phyloP scores from a whole-genome alignment of 441 rosid genomes.

The Heliophila coronopifolia region DNA sequence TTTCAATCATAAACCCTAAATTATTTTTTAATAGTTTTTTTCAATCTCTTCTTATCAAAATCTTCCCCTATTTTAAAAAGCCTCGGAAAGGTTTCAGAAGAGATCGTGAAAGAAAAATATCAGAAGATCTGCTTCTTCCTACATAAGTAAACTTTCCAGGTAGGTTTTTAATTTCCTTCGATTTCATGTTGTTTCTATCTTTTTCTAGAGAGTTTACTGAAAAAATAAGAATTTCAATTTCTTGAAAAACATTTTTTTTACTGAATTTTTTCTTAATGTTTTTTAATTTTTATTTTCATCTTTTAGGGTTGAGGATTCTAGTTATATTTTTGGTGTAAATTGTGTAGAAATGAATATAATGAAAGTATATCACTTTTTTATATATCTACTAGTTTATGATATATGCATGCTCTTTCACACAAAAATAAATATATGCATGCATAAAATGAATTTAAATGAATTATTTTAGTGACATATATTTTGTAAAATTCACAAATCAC shows the following conservation, averaged over 20 bases:
- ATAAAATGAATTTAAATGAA: background rate
- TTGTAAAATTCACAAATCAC: background rate
- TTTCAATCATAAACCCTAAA: constrained; percentile 20
- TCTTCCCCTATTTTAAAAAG: background rate
- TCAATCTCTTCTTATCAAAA: background rate
- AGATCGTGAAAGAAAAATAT: background rate
- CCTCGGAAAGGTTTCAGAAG: constrained; percentile 1
- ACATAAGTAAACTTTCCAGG: constrained; percentile 17
- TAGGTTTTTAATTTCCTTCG: background rate
- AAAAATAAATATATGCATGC: no score
- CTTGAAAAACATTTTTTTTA: no score
- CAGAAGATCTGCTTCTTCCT: background rate
- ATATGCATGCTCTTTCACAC: no score
- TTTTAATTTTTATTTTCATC: background rate
- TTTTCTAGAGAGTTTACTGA: background rate
- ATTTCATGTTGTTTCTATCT: background rate
- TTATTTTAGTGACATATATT: background rate
- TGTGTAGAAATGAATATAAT: background rate
- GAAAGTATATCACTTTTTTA: background rate
- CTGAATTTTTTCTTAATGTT: background rate
- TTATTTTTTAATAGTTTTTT: constrained; percentile 5
- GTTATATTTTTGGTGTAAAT: background rate
- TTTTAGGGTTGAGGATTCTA: background rate
- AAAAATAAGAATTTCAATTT: no score
- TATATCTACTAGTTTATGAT: background rate